Base-by-base conservation (phyloP, 192 early-diverging fungal genomes). In the Coemansia umbellata region DNA sequence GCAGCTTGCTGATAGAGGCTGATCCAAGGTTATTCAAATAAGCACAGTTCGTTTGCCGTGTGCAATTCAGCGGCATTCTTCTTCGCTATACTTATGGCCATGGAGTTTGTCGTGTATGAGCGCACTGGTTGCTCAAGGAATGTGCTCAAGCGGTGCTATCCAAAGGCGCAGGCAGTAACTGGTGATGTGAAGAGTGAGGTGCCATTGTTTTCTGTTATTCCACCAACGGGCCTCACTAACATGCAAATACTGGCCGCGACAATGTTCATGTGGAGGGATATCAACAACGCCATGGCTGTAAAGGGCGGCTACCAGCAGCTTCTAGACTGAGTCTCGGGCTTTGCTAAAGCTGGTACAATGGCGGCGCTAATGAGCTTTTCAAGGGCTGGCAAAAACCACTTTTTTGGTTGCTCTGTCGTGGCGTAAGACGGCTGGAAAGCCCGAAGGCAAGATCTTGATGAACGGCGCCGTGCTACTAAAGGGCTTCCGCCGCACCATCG, bases 311-410 rank as follows among this genome's bases (percentile, higher is more conserved):
- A 69, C 26, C 72, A 54, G n/a, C 70, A 81, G 60, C 56, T 91
- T 8, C 67, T 91, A 22, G 69, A 85, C 61, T 60, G 77, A 41
- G 80, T 88, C n/a, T 74, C 61, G 22, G 88, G 91, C 31, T 87
- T 81, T 41, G 82, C 88, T 37, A 80, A 79, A 36, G 85, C 89
- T 6, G 91, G 91, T 37, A 79, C 81, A n/a, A 79, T 94, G 80
- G 89, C 89, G 14, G 87, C 87, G 14, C 72, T 94, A 21, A 92
- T 94, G 87, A 87, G 89, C 45, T 62, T 66, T 4, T 74, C 69
- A 14, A 79, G 81, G n/a, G 78, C 78, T 5, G 88, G 88, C 57
- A 91, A 91, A n/a, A 63, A 91, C 88, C 0, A 90, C 88, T n/a
- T 77, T 90, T 8, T 53, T 88, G 62, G 86, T 88, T 58, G 74